Evolutionary conservation across 805 yeast species (phyloP).

Genomic region (Candida nemodendra): DNA sequence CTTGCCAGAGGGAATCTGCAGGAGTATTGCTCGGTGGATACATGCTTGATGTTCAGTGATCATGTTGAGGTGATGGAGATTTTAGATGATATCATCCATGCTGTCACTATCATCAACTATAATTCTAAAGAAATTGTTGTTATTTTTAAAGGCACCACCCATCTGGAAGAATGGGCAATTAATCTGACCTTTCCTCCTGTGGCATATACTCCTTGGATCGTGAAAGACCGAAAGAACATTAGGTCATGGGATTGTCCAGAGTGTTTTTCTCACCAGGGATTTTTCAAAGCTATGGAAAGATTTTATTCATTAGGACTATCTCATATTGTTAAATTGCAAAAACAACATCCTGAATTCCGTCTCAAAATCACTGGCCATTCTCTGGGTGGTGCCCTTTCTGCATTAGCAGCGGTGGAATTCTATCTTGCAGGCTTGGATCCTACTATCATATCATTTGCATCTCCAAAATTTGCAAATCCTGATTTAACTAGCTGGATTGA

Average conservation of each 20-base stretch:
- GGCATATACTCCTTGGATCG: constrained; percentile 42
- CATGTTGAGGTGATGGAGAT: constrained; percentile 38
- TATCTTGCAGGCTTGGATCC: constrained; percentile 53
- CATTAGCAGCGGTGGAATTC: constrained; percentile 61
- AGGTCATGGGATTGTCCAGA: constrained; percentile 38
- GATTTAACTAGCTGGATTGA: constrained; percentile 53
- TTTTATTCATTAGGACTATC: constrained; percentile 40
- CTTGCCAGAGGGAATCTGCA: constrained; percentile 25
- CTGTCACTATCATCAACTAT: constrained; percentile 52
- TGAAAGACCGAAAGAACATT: constrained; percentile 20
- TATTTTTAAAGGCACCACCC: constrained; percentile 63
- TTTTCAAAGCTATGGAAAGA: constrained; percentile 44
- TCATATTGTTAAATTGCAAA: constrained; percentile 34
- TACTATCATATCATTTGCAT: constrained; percentile 56
- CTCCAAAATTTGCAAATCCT: constrained; percentile 62
- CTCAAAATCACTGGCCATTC: constrained; percentile 71
- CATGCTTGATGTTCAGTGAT: constrained; percentile 27
- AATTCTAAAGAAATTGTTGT: constrained; percentile 41
- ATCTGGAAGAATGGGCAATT: constrained; percentile 59
- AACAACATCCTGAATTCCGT: constrained; percentile 45
- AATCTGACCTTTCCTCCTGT: constrained; percentile 52
- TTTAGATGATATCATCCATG: constrained; percentile 51
- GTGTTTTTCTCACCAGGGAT: constrained; percentile 67
- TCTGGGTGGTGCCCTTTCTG: constrained; percentile 62
- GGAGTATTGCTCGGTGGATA: constrained; percentile 34